Evolutionary conservation across 148 eudicot species (phyloP), one percentile per base, ranked within the genome.

Genomic region (Fagopyrum tataricum): DNA sequence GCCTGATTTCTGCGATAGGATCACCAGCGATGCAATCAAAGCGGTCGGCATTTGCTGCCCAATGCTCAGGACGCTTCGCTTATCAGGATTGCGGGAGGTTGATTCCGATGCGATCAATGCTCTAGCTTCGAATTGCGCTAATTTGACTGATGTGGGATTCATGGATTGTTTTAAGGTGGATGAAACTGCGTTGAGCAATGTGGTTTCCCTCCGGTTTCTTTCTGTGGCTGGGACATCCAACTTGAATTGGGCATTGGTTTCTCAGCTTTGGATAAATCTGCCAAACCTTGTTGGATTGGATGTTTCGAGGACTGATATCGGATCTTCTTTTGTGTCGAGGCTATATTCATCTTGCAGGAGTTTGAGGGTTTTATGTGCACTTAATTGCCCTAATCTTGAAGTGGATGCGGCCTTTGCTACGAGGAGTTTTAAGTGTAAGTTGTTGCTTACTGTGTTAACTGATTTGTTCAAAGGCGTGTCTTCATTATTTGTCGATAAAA

Each of bases 151-250:
- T 72, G 73, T 95, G 69, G 98, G 89, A 44, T 91, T 91, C 76
- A 82, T 95, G 53, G 97, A 95, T 78, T 95, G 99, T 72, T 76
- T 83, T n/a, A 84, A 82, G 49, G 76, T 95, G n/a, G 97, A 95
- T 75, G 99, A 88, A 72, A 73, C 81, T 59, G 90, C 97, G n/a
- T 78, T 95, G 67, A 91, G 84, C 52, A 87, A 84, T 77, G 77
- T 95, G 43, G 71, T 53, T 40, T 92, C 97, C 2, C 59, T 90
- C 75, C 81, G 78, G 40, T 95, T 82, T 73, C 81, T 95, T 4
- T 95, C 97, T 2, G 89, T 95, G 56, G 92, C 99, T 0, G 99
- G 99, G 58, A 88, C 96, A 2, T 79, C 84, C 21, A 85, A 73
- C 78, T 76, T 95, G 77, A 88, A 88, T 56, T 95, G 99, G 99